Evolutionary conservation across 371 early-diverging fungal genomes (phyloP).

Genomic region (Conidiobolus incongruus): DNA sequence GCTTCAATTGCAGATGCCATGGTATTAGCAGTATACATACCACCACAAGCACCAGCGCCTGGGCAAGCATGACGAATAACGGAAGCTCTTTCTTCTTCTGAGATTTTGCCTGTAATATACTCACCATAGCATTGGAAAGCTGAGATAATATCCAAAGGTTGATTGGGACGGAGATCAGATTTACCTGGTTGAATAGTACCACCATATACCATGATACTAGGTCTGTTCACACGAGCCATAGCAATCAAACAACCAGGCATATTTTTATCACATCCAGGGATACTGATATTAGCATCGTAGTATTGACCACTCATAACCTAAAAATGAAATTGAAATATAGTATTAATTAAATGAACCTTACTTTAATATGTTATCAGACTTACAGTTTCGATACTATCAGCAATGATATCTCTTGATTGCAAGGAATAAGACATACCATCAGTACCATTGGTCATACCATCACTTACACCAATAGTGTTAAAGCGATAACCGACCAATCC

Average conservation of each 20-base stretch:
- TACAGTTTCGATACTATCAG: constrained; percentile 93
- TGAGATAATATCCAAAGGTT: constrained; percentile 70
- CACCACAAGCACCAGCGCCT: constrained; percentile 94
- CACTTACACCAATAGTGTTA: constrained; percentile 92
- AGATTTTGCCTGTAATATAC: constrained; percentile 67
- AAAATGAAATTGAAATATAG: neutral
- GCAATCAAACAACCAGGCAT: constrained; percentile 95
- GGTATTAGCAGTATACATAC: constrained; percentile 96
- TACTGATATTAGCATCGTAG: constrained; percentile 89
- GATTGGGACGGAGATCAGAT: constrained; percentile 30
- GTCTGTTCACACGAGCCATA: constrained; percentile 85
- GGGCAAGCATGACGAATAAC: constrained; percentile 82
- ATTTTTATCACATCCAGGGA: constrained; percentile 94
- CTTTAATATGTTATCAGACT: constrained; percentile 6
- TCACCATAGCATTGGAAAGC: constrained; percentile 92
- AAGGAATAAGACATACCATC: constrained; percentile 89
- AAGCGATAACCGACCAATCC: constrained; percentile 85
- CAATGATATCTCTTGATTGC: constrained; percentile 91
- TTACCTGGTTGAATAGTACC: constrained; percentile 67
- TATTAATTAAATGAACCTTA: neutral
- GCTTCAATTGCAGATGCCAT: constrained; percentile 92
- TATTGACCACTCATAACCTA: constrained; percentile 82
- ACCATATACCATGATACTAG: constrained; percentile 86
- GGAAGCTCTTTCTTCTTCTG: constrained; percentile 61
- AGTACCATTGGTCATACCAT: constrained; percentile 93